Percentiles rank a stretch among this genome's conserved stretches.
phyloP scores from a whole-genome alignment of 2,329 filamentous ascomycete genomes.

The Cephalotrichum gorgonifer region DNA sequence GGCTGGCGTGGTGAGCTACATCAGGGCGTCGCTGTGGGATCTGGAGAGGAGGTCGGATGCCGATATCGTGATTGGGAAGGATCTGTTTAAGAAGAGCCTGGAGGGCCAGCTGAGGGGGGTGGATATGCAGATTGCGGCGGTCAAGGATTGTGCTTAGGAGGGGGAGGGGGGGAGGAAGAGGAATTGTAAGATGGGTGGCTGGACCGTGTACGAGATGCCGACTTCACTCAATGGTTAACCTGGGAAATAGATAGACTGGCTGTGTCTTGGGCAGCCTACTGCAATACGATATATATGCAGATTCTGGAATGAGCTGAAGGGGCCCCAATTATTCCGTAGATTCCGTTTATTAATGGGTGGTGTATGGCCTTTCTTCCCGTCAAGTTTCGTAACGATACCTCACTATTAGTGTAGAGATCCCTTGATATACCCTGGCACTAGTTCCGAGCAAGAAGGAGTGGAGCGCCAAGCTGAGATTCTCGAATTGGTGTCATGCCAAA shows the following conservation, averaged over 20 bases:
- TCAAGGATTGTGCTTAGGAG: background rate
- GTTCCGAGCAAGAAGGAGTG: too few relatives aligned
- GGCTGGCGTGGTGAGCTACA: slow-evolving; percentile 46
- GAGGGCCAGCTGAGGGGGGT: slow-evolving; percentile 1
- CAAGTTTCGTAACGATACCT: too few relatives aligned
- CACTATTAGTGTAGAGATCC: too few relatives aligned
- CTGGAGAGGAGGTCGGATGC: slow-evolving; percentile 41
- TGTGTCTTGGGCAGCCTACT: background rate
- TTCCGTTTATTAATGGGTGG: too few relatives aligned
- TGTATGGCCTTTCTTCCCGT: too few relatives aligned
- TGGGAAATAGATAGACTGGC: background rate
- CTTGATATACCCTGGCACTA: too few relatives aligned
- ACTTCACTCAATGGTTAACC: slow-evolving; percentile 2
- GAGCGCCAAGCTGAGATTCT: background rate
- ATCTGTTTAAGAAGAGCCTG: slow-evolving; percentile 30
- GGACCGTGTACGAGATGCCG: slow-evolving; percentile 1
- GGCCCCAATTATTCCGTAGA: too few relatives aligned
- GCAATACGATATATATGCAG: background rate
- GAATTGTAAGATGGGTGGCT: background rate
- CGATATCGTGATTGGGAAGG: slow-evolving; percentile 23
- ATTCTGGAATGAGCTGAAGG: too few relatives aligned
- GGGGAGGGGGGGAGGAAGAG: too few relatives aligned
- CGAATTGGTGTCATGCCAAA: background rate
- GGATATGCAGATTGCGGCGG: background rate
- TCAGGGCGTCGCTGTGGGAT: slow-evolving; percentile 34